Conservation (phyloP, 805 yeast genomes). For the Cyberlindnera meyerae region DNA sequence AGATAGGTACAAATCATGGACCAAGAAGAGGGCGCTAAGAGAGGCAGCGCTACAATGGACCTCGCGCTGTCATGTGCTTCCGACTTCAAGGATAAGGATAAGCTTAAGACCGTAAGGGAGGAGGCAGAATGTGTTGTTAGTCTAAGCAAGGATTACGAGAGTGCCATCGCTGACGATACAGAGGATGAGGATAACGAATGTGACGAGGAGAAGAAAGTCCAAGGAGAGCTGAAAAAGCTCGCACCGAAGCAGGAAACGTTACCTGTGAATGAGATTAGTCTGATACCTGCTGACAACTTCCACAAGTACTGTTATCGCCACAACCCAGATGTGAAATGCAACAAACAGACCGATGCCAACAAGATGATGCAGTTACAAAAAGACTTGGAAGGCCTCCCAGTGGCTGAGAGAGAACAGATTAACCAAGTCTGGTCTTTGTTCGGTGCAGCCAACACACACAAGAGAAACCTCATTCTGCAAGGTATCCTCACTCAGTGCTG, state of each 20-base stretch:
- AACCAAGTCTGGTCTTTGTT: slow-evolving; percentile 82
- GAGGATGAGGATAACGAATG: slow-evolving; percentile 3
- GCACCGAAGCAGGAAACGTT: background rate
- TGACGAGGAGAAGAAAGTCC: background rate
- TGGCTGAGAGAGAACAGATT: slow-evolving; percentile 71
- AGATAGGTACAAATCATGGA: background rate
- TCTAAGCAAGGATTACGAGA: background rate
- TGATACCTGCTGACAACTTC: slow-evolving; percentile 40
- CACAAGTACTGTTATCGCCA: slow-evolving; percentile 86
- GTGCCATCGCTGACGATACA: slow-evolving; percentile 3
- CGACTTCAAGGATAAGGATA: slow-evolving; percentile 10
- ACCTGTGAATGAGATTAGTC: slow-evolving; percentile 7
- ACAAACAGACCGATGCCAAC: slow-evolving; percentile 58
- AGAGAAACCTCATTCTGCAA: slow-evolving; percentile 70
- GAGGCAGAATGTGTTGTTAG: too few species aligned
- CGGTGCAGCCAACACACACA: slow-evolving; percentile 64
- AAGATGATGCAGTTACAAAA: slow-evolving; percentile 62
- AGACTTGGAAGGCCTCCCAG: slow-evolving; percentile 52
- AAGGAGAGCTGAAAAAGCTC: background rate
- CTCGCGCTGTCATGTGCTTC: slow-evolving; percentile 14
- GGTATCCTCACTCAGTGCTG: slow-evolving; percentile 89
- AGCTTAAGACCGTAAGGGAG: slow-evolving; percentile 3
- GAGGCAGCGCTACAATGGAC: slow-evolving; percentile 10
- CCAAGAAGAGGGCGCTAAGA: background rate
- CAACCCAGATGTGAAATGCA: slow-evolving; percentile 79